A percentile compares a stretch with the other conserved stretches of the same genome.
Conservation (phyloP, 352 stramenopile genomes). For the Pythium plurisporium region DNA sequence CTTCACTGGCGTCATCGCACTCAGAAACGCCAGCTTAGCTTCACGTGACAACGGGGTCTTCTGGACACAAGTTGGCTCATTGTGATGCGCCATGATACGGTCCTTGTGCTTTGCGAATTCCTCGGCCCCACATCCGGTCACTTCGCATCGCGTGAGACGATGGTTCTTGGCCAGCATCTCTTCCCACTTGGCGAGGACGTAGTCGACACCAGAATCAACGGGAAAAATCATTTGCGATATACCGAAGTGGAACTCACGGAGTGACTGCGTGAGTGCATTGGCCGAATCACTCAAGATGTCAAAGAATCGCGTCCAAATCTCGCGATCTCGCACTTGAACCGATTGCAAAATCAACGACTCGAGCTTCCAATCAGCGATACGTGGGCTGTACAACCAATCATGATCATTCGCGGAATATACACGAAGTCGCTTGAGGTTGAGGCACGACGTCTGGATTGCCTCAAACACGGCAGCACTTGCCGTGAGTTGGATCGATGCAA, state of each 20-base stretch:
- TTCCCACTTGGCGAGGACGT: background rate
- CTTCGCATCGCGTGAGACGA: background rate
- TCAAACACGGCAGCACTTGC: background rate
- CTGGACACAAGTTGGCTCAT: constrained; percentile 2
- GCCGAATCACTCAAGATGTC: background rate
- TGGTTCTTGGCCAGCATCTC: constrained; percentile 13
- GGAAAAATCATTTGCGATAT: background rate
- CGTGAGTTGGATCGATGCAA: background rate
- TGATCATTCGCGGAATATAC: background rate
- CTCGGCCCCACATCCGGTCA: background rate
- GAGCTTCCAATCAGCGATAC: background rate
- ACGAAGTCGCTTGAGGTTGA: constrained; percentile 9
- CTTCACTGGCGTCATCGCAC: background rate
- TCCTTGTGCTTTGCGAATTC: background rate
- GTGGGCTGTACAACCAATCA: constrained; percentile 2
- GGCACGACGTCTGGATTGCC: constrained; percentile 1
- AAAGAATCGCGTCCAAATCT: background rate
- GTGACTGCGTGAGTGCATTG: background rate
- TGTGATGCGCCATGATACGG: constrained; percentile 5
- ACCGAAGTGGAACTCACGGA: background rate
- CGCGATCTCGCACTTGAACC: background rate
- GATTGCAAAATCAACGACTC: background rate
- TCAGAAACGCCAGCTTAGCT: constrained; percentile 9
- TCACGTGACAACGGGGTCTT: background rate
- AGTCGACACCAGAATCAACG: background rate